phyloP scores from a whole-genome alignment of 129 eudicot species.

The Logfia minima region DNA sequence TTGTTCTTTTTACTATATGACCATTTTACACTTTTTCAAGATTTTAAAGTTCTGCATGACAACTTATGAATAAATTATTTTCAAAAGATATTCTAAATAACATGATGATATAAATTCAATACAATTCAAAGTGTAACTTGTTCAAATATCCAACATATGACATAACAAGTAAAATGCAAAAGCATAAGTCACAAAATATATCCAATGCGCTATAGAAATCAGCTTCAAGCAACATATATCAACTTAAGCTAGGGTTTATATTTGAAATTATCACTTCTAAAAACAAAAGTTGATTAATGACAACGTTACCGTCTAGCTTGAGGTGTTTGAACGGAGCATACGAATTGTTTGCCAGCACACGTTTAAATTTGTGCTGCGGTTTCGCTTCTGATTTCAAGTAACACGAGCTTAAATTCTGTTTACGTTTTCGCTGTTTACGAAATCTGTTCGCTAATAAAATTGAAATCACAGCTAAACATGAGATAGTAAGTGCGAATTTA shows the following conservation, averaged over 20 bases:
- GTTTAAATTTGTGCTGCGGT: slow-evolving; percentile 63
- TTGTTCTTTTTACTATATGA: neutral
- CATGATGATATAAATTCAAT: neutral
- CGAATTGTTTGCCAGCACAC: slow-evolving; percentile 75
- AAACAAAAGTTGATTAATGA: neutral
- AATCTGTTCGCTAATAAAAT: slow-evolving; percentile 32
- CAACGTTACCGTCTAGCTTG: slow-evolving; percentile 41
- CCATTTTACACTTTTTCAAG: neutral
- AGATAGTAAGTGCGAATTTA: slow-evolving; percentile 41
- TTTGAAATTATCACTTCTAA: neutral
- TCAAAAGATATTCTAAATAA: too few relatives aligned
- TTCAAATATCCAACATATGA: neutral
- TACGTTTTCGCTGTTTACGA: slow-evolving; percentile 43
- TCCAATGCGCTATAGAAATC: neutral
- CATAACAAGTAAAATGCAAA: neutral
- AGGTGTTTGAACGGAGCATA: slow-evolving; percentile 74
- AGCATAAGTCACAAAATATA: neutral
- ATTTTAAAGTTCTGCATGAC: neutral
- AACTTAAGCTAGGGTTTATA: slow-evolving; percentile 33
- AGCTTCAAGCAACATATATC: neutral
- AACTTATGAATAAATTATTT: too few relatives aligned
- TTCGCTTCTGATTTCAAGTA: slow-evolving; percentile 58
- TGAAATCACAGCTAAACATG: slow-evolving; percentile 49
- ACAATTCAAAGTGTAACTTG: neutral
- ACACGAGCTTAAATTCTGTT: slow-evolving; percentile 40